Evolutionary conservation across 2,329 filamentous ascomycete genomes (phyloP).

Genomic region (Alternaria novae-zelandiae): DNA sequence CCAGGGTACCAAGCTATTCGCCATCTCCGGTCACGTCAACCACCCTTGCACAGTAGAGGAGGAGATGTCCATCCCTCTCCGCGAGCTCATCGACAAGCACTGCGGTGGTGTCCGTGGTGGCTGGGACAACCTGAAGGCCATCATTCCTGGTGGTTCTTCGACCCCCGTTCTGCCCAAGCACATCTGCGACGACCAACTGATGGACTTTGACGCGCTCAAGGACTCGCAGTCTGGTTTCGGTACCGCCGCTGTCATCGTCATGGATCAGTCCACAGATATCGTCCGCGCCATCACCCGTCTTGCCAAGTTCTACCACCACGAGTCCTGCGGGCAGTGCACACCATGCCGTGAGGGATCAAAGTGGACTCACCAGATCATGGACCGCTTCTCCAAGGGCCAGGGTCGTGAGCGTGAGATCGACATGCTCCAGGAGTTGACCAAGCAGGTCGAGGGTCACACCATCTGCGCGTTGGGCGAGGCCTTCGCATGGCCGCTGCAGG

Average conservation of each 20-base stretch:
- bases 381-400: constrained; percentile 89
- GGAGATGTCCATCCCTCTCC: constrained; percentile 97
- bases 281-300: constrained; percentile 92
- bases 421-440: constrained; percentile 98
- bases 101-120: constrained; percentile 95
- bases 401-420: constrained; percentile 93
- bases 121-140: constrained; percentile 95
- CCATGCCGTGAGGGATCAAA: constrained; percentile 99
- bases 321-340: constrained; percentile 97
- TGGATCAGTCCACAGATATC: constrained; percentile 97
- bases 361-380: constrained; percentile 99
- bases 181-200: constrained; percentile 92
- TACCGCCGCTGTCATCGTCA: constrained; percentile 96
- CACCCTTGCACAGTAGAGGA: constrained; percentile 98
- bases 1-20: constrained; percentile 96
- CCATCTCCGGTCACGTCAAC: constrained; percentile 98
- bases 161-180: constrained; percentile 92
- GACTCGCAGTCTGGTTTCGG: constrained; percentile 97
- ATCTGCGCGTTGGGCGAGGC: constrained; percentile 98
- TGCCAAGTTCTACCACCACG: constrained; percentile 97
- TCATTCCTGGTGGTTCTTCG: constrained; percentile 96
- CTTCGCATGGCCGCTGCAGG: constrained; percentile 98
- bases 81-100: constrained; percentile 97
- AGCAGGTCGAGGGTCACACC: constrained; percentile 98
- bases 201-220: constrained; percentile 99